Percentiles rank a stretch among this genome's conserved stretches.
These are phyloP conservation scores for Rhazya stricta DNA, from an alignment of 257 asterid species.

Conservation along the genomic window DNA sequence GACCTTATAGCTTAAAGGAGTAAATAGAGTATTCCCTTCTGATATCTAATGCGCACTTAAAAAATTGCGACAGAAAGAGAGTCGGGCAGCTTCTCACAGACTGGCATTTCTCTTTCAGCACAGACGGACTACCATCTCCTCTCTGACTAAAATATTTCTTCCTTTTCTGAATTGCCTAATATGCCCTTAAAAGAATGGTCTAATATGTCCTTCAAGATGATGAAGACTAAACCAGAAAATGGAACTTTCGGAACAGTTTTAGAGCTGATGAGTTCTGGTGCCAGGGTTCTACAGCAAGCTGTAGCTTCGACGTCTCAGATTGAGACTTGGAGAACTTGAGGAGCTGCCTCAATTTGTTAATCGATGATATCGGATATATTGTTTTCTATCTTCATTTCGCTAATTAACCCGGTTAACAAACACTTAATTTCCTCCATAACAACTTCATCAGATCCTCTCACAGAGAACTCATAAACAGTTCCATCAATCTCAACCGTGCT, in stretches of 20 bases:
- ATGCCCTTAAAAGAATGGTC: too few relatives aligned
- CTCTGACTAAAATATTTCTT: neutral
- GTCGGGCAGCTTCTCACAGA: too few relatives aligned
- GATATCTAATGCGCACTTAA: neutral
- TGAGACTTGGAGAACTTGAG: neutral
- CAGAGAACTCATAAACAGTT: constrained; percentile 50
- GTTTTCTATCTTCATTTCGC: constrained; percentile 43
- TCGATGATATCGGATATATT: neutral
- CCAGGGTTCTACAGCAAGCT: neutral
- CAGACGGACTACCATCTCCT: neutral
- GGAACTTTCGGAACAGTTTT: neutral
- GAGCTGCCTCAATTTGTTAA: neutral
- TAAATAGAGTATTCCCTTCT: neutral
- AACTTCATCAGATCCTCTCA: constrained; percentile 49
- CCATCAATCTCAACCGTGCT: constrained; percentile 69
- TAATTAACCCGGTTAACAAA: constrained; percentile 33
- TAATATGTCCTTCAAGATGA: too few relatives aligned
- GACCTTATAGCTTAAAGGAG: neutral
- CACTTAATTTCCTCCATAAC: constrained; percentile 32
- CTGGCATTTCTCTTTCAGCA: neutral
- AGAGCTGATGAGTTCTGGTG: neutral
- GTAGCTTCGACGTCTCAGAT: neutral
- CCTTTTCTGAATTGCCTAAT: neutral
- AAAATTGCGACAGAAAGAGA: neutral
- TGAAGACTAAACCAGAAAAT: neutral